phyloP scores from a whole-genome alignment of 2,329 filamentous ascomycete genomes.

The Colletotrichum sansevieriae region DNA sequence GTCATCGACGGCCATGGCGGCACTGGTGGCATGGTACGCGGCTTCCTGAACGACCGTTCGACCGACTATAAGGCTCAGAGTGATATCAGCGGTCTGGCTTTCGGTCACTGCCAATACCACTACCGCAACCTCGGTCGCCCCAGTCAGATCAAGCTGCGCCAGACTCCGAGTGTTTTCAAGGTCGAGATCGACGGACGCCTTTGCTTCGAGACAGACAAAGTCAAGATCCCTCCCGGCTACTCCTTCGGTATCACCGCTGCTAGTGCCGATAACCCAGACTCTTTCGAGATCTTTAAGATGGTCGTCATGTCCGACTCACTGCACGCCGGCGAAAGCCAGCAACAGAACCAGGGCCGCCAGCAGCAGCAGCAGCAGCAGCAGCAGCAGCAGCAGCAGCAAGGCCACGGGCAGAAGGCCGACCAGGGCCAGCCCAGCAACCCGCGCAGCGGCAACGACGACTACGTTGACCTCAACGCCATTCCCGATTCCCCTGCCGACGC shows the following conservation, averaged over 20 bases:
- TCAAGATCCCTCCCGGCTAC: constrained; percentile 84
- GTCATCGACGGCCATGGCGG: constrained; percentile 88
- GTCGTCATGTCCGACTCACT: constrained; percentile 73
- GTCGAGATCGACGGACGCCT: constrained; percentile 83
- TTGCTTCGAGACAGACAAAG: constrained; percentile 87
- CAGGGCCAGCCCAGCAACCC: constrained; percentile 46
- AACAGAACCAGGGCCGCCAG: constrained; percentile 38
- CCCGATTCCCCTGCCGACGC: constrained; percentile 62
- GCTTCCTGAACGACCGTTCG: constrained; percentile 92
- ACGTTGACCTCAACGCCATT: constrained; percentile 55
- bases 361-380: constrained; percentile 46
- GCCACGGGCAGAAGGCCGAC: constrained; percentile 46
- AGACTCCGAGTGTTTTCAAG: constrained; percentile 74
- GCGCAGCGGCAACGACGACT: constrained; percentile 46
- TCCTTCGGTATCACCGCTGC: constrained; percentile 89
- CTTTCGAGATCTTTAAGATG: constrained; percentile 93
- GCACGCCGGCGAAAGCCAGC: constrained; percentile 47
- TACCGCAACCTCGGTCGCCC: constrained; percentile 94
- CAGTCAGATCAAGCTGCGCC: constrained; percentile 80
- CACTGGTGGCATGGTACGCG: constrained; percentile 82
- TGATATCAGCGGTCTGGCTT: constrained; percentile 86
- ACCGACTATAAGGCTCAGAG: constrained; percentile 82
- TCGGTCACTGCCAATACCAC: constrained; percentile 90
- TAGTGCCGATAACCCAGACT: constrained; percentile 91
- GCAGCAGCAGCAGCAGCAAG: constrained; percentile 51